Conservation (phyloP, 768 basidiomycete species). For the Tubosaeta sp. region DNA sequence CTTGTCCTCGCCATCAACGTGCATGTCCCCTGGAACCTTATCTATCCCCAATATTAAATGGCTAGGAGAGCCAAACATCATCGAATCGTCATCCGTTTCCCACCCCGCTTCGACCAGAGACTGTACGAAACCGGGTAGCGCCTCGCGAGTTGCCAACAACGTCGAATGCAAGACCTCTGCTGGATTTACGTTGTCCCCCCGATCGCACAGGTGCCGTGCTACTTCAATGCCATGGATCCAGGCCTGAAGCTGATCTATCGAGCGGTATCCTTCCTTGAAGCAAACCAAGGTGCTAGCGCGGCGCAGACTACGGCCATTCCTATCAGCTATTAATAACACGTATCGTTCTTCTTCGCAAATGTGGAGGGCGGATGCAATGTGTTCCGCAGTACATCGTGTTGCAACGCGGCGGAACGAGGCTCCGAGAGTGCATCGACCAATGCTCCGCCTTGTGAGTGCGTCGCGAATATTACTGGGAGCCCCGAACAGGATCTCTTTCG, state of each 20-base stretch:
- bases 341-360: constrained; percentile 46
- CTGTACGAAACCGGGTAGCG: constrained; percentile 17
- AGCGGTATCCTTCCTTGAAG: constrained; percentile 47
- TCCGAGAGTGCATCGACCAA: constrained; percentile 51
- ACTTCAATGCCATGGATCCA: constrained; percentile 39
- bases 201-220: constrained; percentile 3
- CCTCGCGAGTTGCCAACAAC: constrained; percentile 7
- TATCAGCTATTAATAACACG: constrained; percentile 44
- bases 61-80: constrained; percentile 28
- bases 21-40: not conserved
- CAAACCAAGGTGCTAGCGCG: constrained; percentile 36
- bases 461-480: constrained; percentile 38
- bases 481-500: constrained; percentile 43
- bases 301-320: not conserved
- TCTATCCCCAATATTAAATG: constrained; percentile 19
- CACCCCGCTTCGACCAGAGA: constrained; percentile 32
- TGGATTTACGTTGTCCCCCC: not conserved
- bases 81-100: constrained; percentile 32
- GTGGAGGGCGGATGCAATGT: constrained; percentile 30
- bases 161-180: constrained; percentile 11
- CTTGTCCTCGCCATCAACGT: constrained; percentile 8
- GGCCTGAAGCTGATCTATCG: constrained; percentile 50
- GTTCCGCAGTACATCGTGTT: constrained; percentile 5
- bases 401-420: constrained; percentile 35
- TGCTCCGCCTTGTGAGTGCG: constrained; percentile 24